phyloP scores from a whole-genome alignment of 1,139 yeast species.

The Yamadazyma taylorii region DNA sequence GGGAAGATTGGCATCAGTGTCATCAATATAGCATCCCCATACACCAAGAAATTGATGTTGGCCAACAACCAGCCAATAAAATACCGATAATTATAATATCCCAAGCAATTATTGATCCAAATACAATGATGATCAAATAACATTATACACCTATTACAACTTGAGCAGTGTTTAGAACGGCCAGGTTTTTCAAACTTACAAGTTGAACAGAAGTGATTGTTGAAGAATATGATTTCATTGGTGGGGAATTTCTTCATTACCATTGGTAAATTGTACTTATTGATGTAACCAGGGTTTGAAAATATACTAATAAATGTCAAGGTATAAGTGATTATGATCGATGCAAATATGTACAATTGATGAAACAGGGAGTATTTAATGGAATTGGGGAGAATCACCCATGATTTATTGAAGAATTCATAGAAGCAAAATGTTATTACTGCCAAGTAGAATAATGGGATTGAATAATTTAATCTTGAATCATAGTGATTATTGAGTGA shows the following conservation, averaged over 20 bases:
- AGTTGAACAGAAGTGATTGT: slow-evolving; percentile 46
- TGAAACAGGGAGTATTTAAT: slow-evolving; percentile 13
- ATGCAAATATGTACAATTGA: slow-evolving; percentile 22
- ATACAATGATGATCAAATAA: slow-evolving; percentile 89
- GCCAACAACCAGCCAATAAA: slow-evolving; percentile 62
- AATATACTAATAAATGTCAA: slow-evolving; percentile 32
- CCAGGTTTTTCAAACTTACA: slow-evolving; percentile 78
- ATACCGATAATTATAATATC: slow-evolving; percentile 70
- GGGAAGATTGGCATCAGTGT: slow-evolving; percentile 22
- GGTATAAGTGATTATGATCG: slow-evolving; percentile 37
- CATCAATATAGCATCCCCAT: slow-evolving; percentile 56
- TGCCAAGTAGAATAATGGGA: slow-evolving; percentile 50
- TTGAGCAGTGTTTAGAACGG: slow-evolving; percentile 83
- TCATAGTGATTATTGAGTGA: slow-evolving; percentile 5
- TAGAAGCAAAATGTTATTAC: slow-evolving; percentile 47
- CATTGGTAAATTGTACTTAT: slow-evolving; percentile 21
- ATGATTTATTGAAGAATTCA: slow-evolving; percentile 9
- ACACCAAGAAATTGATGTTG: slow-evolving; percentile 55
- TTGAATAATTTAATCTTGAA: slow-evolving; percentile 34
- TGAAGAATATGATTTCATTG: slow-evolving; percentile 62
- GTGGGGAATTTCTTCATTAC: slow-evolving; percentile 26
- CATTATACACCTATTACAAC: slow-evolving; percentile 66
- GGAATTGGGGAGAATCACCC: slow-evolving; percentile 19
- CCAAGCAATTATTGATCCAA: slow-evolving; percentile 94
- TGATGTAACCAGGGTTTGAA: slow-evolving; percentile 54